Evolutionary conservation across 2,329 filamentous ascomycete species (phyloP), one percentile per base, ranked within the genome.

Genomic region (Fusarium pseudocircinatum): DNA sequence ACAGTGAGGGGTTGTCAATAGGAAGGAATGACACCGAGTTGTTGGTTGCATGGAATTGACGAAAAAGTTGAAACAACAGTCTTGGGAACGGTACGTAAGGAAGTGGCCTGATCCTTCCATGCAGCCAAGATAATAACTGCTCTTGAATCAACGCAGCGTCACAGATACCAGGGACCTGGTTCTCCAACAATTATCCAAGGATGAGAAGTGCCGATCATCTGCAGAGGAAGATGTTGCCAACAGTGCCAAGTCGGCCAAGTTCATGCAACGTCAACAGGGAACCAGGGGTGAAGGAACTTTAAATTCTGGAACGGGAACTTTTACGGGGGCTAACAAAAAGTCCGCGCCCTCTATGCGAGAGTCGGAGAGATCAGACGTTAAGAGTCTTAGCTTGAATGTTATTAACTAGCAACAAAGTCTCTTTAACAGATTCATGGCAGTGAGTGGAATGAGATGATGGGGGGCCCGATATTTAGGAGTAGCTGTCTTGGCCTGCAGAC

Each of bases 1-100:
- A 20, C 22, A 26, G n/a, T 26, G 32, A 52, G 47, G 47, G 22
- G 7, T 5, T 34, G 12, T 7, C 11, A 6, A 26, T 26, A 36
- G n/a, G 16, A 37, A 28, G 4, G 20, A 13, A 39, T 18, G 2
- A 2, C 0, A 26, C 4, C 2, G 32, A 26, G n/a, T 12, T 52
- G 3, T 4, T 20, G 9, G n/a, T 2, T 16, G 34, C 24, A 53
- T 26, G 4, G 7, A 52, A 37, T 28, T 1, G 14, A 53, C 20
- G 20, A 53, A 39, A 53, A n/a, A 13, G 24, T 22, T 28, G 20
- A 13, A 37, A 28, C 20, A 37, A 26, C 9, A 9, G 14, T 28
- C 24, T 37, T 37, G 18, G 34, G n/a, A 16, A 18, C 6, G 11
- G n/a, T 39, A 28, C 20, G 12, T 8, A 8, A 30, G 8, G 34